phyloP scores from a whole-genome alignment of 768 basidiomycete species.

The Daedaleopsis nitida region DNA sequence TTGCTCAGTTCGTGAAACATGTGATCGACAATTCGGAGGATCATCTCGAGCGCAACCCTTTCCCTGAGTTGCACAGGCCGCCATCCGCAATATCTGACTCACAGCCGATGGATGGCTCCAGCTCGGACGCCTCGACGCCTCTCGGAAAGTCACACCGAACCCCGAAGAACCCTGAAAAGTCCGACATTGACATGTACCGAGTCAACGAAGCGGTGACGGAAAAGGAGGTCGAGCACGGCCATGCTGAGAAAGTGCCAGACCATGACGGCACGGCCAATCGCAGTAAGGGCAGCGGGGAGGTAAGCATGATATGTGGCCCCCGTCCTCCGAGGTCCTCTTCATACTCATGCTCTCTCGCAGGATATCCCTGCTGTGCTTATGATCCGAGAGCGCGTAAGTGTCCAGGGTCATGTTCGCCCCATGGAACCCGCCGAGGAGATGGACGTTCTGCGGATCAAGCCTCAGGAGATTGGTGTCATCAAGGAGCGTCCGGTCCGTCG shows the following conservation, averaged over 20 bases:
- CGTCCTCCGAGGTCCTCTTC: too few relatives aligned
- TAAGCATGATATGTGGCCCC: not conserved
- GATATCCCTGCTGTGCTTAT: constrained; percentile 41
- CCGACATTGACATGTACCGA: constrained; percentile 33
- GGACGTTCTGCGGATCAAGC: constrained; percentile 50
- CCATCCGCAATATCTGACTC: constrained; percentile 28
- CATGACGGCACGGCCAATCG: not conserved
- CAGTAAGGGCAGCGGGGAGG: not conserved
- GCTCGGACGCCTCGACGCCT: too few relatives aligned
- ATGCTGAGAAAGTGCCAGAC: constrained; percentile 21
- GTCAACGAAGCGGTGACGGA: constrained; percentile 32
- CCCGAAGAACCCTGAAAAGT: not conserved
- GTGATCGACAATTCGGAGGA: constrained; percentile 44
- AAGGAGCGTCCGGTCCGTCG: constrained; percentile 70
- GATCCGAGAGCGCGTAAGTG: constrained; percentile 76
- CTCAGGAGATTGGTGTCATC: constrained; percentile 65
- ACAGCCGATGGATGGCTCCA: constrained; percentile 20
- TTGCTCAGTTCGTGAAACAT: constrained; percentile 58
- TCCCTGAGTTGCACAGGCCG: constrained; percentile 44
- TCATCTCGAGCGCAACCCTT: constrained; percentile 44
- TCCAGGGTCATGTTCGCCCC: constrained; percentile 56
- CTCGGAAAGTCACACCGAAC: not conserved
- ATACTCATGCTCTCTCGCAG: not conserved
- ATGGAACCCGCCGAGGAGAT: constrained; percentile 66
- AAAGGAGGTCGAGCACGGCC: constrained; percentile 30